A percentile compares a stretch with the other conserved stretches of the same genome.
Conservation (phyloP, 108 stramenopile species). For the Seminavis robusta region DNA sequence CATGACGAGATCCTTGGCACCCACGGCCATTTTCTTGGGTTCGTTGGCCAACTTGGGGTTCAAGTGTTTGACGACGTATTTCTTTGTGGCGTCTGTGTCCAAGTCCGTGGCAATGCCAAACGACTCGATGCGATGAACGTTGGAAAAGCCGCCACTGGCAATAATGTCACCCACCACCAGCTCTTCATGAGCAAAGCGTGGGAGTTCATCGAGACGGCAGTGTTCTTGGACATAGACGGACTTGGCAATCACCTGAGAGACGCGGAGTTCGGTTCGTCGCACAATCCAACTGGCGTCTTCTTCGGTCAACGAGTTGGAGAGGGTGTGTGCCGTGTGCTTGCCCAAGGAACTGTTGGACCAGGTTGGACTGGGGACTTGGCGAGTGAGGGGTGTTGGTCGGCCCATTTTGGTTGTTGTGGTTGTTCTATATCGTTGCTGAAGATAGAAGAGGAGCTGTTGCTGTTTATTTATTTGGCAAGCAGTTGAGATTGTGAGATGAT, state of each 20-base stretch:
- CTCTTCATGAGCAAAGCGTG: slow-evolving; percentile 43
- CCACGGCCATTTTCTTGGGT: neutral
- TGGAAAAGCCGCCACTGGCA: slow-evolving; percentile 51
- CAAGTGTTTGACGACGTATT: neutral
- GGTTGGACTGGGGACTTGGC: too few species aligned
- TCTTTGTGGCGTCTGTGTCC: neutral
- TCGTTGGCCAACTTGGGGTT: neutral
- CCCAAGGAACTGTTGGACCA: too few species aligned
- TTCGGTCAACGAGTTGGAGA: too few species aligned
- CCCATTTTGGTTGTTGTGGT: too few species aligned
- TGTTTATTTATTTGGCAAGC: too few species aligned
- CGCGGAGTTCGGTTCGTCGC: slow-evolving; percentile 45
- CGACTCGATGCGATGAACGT: slow-evolving; percentile 24
- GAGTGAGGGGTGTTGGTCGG: too few species aligned
- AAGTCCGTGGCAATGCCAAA: neutral
- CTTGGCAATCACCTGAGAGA: slow-evolving; percentile 40
- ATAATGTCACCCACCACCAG: slow-evolving; percentile 49
- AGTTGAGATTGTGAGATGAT: too few species aligned
- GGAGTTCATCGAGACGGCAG: slow-evolving; percentile 37
- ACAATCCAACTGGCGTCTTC: slow-evolving; percentile 44
- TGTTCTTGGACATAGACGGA: slow-evolving; percentile 31
- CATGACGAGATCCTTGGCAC: slow-evolving; percentile 3
- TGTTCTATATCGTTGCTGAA: too few species aligned
- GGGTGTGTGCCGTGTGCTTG: too few species aligned
- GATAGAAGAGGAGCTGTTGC: too few species aligned